Evolutionary conservation across 2,329 filamentous ascomycete genomes (phyloP).

Genomic region (Lachnellula cervina): DNA sequence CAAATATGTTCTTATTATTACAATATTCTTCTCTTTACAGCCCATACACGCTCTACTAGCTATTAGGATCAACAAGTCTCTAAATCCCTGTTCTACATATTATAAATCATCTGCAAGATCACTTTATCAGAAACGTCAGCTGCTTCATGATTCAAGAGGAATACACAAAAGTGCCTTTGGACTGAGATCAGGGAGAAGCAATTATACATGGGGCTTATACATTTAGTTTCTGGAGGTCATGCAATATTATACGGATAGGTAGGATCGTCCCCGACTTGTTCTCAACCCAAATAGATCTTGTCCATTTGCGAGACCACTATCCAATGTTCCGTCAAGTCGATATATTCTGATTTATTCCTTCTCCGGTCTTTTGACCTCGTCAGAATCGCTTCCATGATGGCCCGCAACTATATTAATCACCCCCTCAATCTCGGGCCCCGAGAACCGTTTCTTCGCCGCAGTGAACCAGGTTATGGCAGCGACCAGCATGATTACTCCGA

Average conservation of each 20-base stretch:
- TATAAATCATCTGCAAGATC: neutral
- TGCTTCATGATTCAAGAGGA: conserved; percentile 4
- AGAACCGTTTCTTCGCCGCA: conserved; percentile 45
- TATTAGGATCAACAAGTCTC: neutral
- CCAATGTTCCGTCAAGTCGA: neutral
- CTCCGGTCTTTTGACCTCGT: conserved; percentile 3
- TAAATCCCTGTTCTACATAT: neutral
- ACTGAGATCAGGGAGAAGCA: neutral
- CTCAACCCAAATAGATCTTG: neutral
- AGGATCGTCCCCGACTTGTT: neutral
- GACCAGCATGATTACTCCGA: conserved; percentile 49
- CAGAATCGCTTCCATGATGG: conserved; percentile 10
- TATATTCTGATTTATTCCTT: neutral
- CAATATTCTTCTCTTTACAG: neutral
- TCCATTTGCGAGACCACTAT: neutral
- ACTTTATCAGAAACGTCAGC: conserved; percentile 3
- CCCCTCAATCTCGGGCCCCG: conserved; percentile 37
- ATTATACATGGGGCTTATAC: neutral
- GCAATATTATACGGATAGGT: neutral
- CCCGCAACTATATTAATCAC: conserved; percentile 12
- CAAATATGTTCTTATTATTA: neutral
- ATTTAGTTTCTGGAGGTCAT: neutral
- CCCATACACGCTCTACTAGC: neutral
- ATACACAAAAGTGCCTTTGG: neutral
- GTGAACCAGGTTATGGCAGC: conserved; percentile 47